These are phyloP conservation scores for Ustilago lituana DNA, from an alignment of 1,284 basidiomycete species.

Conservation along the genomic window DNA sequence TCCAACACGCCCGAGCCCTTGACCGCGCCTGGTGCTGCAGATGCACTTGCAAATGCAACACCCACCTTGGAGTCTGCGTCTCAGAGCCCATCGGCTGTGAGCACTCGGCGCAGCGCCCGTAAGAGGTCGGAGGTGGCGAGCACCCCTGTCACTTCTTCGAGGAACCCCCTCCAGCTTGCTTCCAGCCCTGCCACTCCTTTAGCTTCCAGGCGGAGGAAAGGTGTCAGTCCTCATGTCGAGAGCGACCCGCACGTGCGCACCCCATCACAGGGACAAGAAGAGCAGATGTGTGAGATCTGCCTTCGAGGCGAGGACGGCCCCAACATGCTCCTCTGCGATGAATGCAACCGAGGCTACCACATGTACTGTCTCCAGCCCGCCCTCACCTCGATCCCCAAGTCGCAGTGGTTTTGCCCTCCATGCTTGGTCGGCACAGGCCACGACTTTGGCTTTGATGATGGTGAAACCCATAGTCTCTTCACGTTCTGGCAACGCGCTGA, in stretches of 20 bases:
- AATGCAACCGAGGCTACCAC: conserved; percentile 94
- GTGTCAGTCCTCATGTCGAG: conserved; percentile 36
- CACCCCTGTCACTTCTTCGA: conserved; percentile 26
- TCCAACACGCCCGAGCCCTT: conserved; percentile 41
- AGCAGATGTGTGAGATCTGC: conserved; percentile 69
- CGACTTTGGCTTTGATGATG: conserved; percentile 98
- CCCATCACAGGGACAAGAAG: conserved; percentile 19
- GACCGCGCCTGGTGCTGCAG: conserved; percentile 22
- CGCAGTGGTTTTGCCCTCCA: conserved; percentile 95
- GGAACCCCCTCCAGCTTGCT: conserved; percentile 19
- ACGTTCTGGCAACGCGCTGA: conserved; percentile 91
- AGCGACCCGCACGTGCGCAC: conserved; percentile 12
- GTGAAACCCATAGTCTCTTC: conserved; percentile 90
- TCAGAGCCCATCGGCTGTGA: conserved; percentile 33
- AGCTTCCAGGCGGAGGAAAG: conserved; percentile 26
- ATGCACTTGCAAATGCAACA: conserved; percentile 22
- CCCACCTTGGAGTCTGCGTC: conserved; percentile 11
- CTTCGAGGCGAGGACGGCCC: conserved; percentile 84
- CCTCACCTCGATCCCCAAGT: conserved; percentile 81
- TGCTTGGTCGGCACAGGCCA: conserved; percentile 94
- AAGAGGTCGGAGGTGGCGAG: conserved; percentile 32
- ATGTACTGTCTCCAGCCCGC: conserved; percentile 96
- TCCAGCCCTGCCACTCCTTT: conserved; percentile 31
- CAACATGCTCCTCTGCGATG: conserved; percentile 94
- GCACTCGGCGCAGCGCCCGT: conserved; percentile 38